Base-by-base conservation (phyloP, 345 rosid species). In the Lagerstroemia speciosa region DNA sequence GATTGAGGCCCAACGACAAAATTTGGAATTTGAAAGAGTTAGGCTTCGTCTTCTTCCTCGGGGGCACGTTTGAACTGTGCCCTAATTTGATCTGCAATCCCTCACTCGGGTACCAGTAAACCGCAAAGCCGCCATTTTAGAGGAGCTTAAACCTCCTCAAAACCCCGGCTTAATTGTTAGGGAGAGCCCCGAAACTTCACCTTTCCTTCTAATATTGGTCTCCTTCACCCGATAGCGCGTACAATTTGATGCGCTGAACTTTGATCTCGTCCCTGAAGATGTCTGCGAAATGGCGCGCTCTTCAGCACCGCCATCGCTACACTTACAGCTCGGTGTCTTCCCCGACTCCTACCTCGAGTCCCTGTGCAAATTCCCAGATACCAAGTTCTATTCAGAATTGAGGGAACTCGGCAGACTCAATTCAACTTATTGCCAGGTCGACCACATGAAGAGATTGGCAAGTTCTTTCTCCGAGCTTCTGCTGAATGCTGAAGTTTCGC, bases 211-310 rank as follows among this genome's bases (percentile, higher is more conserved):
- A n/a, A 46, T 22, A 30, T 61, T 30, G n/a, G 11, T 31, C 61
- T 5, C 19, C 22, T 22, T 17, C 61, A 2, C 14, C 24, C 4
- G 2, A 22, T 1, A 26, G 15, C 48, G 20, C 17, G 68, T 29
- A 8, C 57, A 40, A 31, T 66, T 17, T 50, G 27, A 66, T 68
- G 29, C 29, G 30, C 60, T n/a, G 30, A 55, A 11, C 20, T 16
- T 3, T 58, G 8, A 24, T 10, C 15, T 64, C 31, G 12, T 10
- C 53, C 62, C 58, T 58, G 37, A 77, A 34, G 41, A 93, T 93
- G 98, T 93, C 98, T 3, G 92, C 97, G 15, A 93, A 93, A 76
- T 91, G 98, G 97, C 88, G 98, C 67, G 97, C 98, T 46, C 64
- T 91, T 58, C 98, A 93, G 80, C 95, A 93, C 66, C 92, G 98